A percentile compares a stretch with the other conserved stretches of the same genome.
Conservation (phyloP, 768 basidiomycete species). For the Lentinula edodes region DNA sequence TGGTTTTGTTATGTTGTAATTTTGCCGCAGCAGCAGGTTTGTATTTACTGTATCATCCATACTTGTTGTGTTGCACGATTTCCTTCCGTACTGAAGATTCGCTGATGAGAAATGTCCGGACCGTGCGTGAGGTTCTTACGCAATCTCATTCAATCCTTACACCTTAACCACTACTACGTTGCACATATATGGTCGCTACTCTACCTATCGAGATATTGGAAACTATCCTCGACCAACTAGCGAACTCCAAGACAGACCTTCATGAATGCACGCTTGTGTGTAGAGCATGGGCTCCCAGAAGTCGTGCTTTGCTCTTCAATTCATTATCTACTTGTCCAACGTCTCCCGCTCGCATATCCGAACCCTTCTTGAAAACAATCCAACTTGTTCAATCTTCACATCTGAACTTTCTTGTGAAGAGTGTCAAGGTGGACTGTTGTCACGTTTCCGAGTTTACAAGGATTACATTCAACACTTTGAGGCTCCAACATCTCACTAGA, state of each 20-base stretch:
- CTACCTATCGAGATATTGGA: background rate
- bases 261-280: background rate
- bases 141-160: too few species aligned
- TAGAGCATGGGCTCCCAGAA: background rate
- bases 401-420: background rate
- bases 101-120: too few species aligned
- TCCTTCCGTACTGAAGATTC: too few species aligned
- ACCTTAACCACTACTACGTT: too few species aligned
- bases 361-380: background rate
- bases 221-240: background rate
- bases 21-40: too few species aligned
- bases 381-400: background rate
- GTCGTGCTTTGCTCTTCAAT: constrained; percentile 1
- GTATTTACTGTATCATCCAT: too few species aligned
- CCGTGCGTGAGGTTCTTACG: too few species aligned
- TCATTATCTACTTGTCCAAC: background rate
- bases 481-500: background rate
- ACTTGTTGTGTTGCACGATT: too few species aligned
- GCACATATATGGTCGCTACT: background rate
- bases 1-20: background rate
- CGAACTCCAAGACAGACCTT: background rate
- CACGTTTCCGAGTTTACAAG: background rate
- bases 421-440: background rate
- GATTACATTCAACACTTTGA: background rate
- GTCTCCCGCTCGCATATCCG: background rate